These are phyloP conservation scores for Fusarium lateritium DNA, from an alignment of 2,329 filamentous ascomycete species.

Conservation along the genomic window DNA sequence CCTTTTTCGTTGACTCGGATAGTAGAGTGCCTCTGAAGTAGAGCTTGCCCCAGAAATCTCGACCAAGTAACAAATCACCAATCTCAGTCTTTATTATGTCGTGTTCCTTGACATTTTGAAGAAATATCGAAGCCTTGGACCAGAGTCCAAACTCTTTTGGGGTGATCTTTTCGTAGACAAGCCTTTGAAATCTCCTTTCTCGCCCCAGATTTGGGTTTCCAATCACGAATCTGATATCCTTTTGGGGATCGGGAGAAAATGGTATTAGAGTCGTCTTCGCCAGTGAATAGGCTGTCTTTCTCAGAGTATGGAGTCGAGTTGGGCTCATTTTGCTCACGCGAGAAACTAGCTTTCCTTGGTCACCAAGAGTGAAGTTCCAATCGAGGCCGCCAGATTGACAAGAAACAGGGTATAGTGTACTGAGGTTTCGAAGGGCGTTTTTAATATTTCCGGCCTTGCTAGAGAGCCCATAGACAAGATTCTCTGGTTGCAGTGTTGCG, in stretches of 20 bases:
- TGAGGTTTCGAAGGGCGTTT: conserved; percentile 38
- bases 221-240: conserved; percentile 28
- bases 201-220: background rate
- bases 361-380: conserved; percentile 53
- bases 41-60: background rate
- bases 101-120: conserved; percentile 6
- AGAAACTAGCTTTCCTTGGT: conserved; percentile 38
- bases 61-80: conserved; percentile 18
- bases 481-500: conserved; percentile 50
- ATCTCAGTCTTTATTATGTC: background rate
- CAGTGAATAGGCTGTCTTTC: background rate
- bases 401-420: conserved; percentile 48
- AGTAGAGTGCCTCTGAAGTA: conserved; percentile 29
- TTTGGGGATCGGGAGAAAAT: background rate
- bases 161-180: background rate
- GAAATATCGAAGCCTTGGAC: conserved; percentile 22
- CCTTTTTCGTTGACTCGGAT: background rate
- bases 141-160: conserved; percentile 19
- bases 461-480: conserved; percentile 51
- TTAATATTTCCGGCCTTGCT: conserved; percentile 40
- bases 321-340: conserved; percentile 23
- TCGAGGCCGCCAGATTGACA: conserved; percentile 47
- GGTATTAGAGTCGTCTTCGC: background rate
- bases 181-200: background rate
- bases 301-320: background rate